These are phyloP conservation scores for Kalmanozyma brasiliensis DNA, from an alignment of 1,284 basidiomycete genomes.

Conservation along the genomic window DNA sequence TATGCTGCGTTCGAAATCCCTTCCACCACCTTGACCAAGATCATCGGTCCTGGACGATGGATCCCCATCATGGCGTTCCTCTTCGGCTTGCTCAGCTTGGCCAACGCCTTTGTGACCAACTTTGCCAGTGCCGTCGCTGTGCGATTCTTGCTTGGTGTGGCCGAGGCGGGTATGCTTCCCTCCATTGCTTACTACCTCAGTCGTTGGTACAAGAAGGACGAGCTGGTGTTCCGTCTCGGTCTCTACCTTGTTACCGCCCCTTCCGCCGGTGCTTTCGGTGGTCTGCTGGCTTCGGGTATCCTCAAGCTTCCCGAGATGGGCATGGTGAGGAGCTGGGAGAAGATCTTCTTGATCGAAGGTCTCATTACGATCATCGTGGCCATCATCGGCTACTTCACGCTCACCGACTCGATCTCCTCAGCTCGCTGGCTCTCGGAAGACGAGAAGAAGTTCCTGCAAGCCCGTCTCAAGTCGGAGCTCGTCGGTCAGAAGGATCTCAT, in stretches of 20 bases:
- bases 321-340: slow-evolving; percentile 60
- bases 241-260: slow-evolving; percentile 58
- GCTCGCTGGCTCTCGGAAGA: slow-evolving; percentile 67
- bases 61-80: slow-evolving; percentile 61
- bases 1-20: slow-evolving; percentile 71
- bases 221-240: slow-evolving; percentile 66
- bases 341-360: slow-evolving; percentile 69
- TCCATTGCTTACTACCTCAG: slow-evolving; percentile 62
- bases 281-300: slow-evolving; percentile 55
- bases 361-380: slow-evolving; percentile 67
- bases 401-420: slow-evolving; percentile 65
- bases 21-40: slow-evolving; percentile 73
- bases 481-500: slow-evolving; percentile 46
- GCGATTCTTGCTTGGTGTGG: slow-evolving; percentile 66
- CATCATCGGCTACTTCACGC: slow-evolving; percentile 61
- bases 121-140: slow-evolving; percentile 66
- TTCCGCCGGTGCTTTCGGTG: slow-evolving; percentile 64
- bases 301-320: slow-evolving; percentile 45
- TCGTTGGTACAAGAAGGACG: slow-evolving; percentile 67
- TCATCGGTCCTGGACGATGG: slow-evolving; percentile 68
- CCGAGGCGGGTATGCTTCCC: slow-evolving; percentile 67
- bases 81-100: slow-evolving; percentile 40
- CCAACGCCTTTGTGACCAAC: slow-evolving; percentile 65
- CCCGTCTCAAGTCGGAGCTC: slow-evolving; percentile 43
- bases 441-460: slow-evolving; percentile 62